Conservation (phyloP, 371 early-diverging fungal genomes). For the Mortierella sp. region DNA sequence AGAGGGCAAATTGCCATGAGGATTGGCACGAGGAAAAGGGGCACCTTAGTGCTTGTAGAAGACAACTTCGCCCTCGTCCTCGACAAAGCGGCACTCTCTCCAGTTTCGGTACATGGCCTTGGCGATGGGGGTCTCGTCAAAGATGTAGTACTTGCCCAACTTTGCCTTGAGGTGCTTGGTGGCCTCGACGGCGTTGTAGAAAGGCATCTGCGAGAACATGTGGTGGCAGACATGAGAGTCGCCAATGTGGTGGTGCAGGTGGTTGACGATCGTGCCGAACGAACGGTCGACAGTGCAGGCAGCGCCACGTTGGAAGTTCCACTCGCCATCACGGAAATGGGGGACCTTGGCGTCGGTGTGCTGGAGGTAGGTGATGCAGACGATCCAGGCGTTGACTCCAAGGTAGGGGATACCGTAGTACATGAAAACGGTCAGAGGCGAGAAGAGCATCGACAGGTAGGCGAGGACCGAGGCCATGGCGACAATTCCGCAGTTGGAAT, state of each 20-base stretch:
- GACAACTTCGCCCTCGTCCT: slow-evolving; percentile 45
- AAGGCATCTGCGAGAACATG: slow-evolving; percentile 91
- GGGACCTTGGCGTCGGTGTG: slow-evolving; percentile 87
- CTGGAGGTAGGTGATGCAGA: slow-evolving; percentile 89
- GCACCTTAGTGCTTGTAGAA: slow-evolving; percentile 35
- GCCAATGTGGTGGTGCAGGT: slow-evolving; percentile 84
- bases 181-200: slow-evolving; percentile 89
- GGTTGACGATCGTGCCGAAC: slow-evolving; percentile 82
- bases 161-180: slow-evolving; percentile 79
- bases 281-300: slow-evolving; percentile 84
- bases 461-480: slow-evolving; percentile 64
- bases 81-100: slow-evolving; percentile 70
- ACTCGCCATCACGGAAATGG: slow-evolving; percentile 80
- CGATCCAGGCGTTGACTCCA: slow-evolving; percentile 85
- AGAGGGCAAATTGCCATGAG: not conserved
- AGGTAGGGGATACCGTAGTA: slow-evolving; percentile 90
- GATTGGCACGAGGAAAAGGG: not conserved
- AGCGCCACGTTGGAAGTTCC: slow-evolving; percentile 92
- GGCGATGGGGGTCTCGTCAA: slow-evolving; percentile 75
- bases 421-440: slow-evolving; percentile 71
- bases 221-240: slow-evolving; percentile 93
- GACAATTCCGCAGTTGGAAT: slow-evolving; percentile 77
- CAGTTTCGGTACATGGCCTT: slow-evolving; percentile 73
- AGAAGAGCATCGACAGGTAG: slow-evolving; percentile 63
- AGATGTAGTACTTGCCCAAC: slow-evolving; percentile 82